phyloP scores from a whole-genome alignment of 306 rosid genomes.

The Cyclanthera cordifolia region DNA sequence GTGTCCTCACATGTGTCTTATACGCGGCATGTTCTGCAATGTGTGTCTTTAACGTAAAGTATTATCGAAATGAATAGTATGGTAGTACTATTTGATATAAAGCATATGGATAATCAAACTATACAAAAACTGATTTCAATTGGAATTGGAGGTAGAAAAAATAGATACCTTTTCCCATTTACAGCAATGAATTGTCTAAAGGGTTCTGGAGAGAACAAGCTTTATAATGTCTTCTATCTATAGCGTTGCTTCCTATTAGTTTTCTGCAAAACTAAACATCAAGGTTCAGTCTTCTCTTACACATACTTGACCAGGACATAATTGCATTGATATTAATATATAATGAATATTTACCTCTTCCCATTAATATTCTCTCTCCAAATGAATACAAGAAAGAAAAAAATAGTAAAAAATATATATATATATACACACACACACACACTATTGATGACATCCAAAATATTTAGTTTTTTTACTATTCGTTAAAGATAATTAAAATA shows the following conservation, averaged over 20 bases:
- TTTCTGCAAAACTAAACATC: background rate
- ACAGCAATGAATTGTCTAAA: background rate
- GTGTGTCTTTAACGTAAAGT: background rate
- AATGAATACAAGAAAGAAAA: no score
- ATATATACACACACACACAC: no score
- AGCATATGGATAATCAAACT: background rate
- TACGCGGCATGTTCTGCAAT: background rate
- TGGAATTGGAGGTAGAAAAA: background rate
- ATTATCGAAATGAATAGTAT: background rate
- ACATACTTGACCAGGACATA: no score
- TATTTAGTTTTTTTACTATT: no score
- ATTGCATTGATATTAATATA: no score
- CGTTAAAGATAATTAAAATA: no score
- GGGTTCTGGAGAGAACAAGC: background rate
- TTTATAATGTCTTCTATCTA: background rate
- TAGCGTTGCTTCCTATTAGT: background rate
- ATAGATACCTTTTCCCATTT: background rate
- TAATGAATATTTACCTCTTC: no score
- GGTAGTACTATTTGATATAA: background rate
- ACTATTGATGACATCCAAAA: no score
- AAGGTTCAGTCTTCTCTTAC: no score
- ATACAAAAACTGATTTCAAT: background rate
- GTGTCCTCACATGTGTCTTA: background rate
- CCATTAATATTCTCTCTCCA: no score
- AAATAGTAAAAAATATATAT: no score